phyloP scores from a whole-genome alignment of 345 rosid genomes.

The Salix arbutifolia region DNA sequence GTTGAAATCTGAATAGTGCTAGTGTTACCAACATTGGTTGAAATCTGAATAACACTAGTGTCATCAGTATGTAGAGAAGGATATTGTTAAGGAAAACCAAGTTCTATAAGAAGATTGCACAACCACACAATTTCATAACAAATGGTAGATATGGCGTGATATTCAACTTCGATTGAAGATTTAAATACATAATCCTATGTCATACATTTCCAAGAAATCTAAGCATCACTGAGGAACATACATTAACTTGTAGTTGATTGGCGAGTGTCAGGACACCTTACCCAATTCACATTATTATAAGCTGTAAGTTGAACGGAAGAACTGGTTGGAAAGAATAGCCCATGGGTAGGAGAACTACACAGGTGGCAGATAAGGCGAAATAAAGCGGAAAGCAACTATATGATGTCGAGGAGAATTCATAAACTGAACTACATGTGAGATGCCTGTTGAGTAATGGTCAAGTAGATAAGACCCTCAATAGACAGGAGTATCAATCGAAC shows the following conservation, averaged over 20 bases:
- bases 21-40: background rate
- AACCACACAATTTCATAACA: background rate
- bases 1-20: too few species aligned
- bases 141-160: background rate
- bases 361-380: background rate
- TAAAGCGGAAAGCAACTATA: background rate
- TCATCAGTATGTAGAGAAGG: too few species aligned
- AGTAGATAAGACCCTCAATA: background rate
- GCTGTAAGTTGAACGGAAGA: background rate
- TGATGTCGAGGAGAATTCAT: background rate
- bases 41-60: background rate
- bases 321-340: background rate
- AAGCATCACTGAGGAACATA: background rate
- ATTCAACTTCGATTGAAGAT: too few species aligned
- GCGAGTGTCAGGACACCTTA: background rate
- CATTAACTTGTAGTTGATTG: fast-evolving
- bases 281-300: too few species aligned
- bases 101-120: background rate
- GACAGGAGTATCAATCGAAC: too few species aligned
- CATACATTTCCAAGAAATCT: background rate
- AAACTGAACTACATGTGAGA: too few species aligned
- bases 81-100: background rate
- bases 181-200: background rate
- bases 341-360: background rate
- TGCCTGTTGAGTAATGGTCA: background rate